Evolutionary conservation across 306 rosid genomes (phyloP).

Genomic region (Lagenaria siceraria): DNA sequence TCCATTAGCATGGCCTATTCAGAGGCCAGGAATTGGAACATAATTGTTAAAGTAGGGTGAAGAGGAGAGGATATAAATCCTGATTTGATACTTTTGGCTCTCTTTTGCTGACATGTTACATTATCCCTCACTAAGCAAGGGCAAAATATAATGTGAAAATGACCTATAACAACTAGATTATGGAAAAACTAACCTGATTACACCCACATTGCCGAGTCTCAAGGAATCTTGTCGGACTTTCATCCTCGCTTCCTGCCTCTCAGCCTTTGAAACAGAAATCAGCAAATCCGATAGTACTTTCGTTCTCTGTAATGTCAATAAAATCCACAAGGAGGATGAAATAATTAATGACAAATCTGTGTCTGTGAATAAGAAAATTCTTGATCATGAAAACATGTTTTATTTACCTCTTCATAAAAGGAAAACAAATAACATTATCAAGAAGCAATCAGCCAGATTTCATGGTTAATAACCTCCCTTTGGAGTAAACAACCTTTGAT

Average conservation of each 20-base stretch:
- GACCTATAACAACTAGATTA: neutral
- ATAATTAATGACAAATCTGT: slow-evolving; percentile 2
- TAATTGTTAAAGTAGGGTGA: neutral
- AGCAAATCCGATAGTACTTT: slow-evolving; percentile 84
- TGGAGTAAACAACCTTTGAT: neutral
- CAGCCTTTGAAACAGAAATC: slow-evolving; percentile 92
- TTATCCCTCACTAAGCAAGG: neutral
- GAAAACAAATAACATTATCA: neutral
- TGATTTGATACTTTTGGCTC: neutral
- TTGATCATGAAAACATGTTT: neutral
- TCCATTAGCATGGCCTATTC: neutral
- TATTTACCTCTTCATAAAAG: neutral
- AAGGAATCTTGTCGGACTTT: slow-evolving; percentile 94
- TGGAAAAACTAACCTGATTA: slow-evolving; percentile 51
- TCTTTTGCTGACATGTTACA: neutral
- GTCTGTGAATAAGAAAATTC: neutral
- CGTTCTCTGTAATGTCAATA: slow-evolving; percentile 59
- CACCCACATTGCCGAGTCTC: slow-evolving; percentile 97
- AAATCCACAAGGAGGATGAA: slow-evolving; percentile 11
- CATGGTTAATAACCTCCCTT: neutral
- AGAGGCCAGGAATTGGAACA: neutral
- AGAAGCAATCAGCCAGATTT: neutral
- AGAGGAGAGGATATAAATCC: neutral
- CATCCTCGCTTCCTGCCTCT: slow-evolving; percentile 95
- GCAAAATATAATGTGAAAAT: neutral